Base-by-base conservation (phyloP, 371 early-diverging fungal genomes). In the Mucor velutinosus region DNA sequence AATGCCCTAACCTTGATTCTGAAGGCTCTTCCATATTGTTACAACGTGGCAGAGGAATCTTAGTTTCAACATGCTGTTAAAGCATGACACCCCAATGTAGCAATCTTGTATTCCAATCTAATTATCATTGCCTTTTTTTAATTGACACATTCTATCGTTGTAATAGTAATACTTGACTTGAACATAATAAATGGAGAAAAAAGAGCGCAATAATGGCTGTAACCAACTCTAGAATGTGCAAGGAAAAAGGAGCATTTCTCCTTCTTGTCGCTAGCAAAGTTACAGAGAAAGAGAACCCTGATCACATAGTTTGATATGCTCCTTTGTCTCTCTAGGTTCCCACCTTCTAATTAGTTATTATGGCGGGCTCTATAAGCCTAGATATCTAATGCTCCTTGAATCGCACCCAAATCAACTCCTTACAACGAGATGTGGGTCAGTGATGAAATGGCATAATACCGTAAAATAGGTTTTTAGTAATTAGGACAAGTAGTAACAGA, bases 271-370 rank as follows among this genome's bases (percentile, higher is more conserved):
- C 41, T 41, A 41, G 41, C 41, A 41, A 41, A 41, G 5, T 0
- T 14, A 33, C 1, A 41, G 41, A 41, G 17, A 30, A 6, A 41
- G 53, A 53, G 27, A 53, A 53, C 25, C 53, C 53, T 53, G 53
- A 53, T 53, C 53, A 21, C 53, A 53, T 53, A 53, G 53, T 53
- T 53, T 53, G 15, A 27, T 27, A 25, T 25, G 53, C 53, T 53
- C 53, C 53, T 53, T 51, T 53, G 27, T 53, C 14, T 51, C 25
- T 51, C 23, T 53, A 53, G 27, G 14, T 51, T 51, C 62, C 62
- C 53, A 62, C 37, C 62, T 62, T 51, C 62, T 62, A 49, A 61
- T 61, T 61, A 61, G 59, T 15, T 33, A 62, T 61, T 32, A 61
- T 62, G 62, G 62, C 62, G 62, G 62, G 62, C 12, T 47, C 23